A percentile compares a stretch with the other conserved stretches of the same genome.
Conservation (phyloP, 495 filamentous ascomycete species). For the Penicilliopsis zonata region DNA sequence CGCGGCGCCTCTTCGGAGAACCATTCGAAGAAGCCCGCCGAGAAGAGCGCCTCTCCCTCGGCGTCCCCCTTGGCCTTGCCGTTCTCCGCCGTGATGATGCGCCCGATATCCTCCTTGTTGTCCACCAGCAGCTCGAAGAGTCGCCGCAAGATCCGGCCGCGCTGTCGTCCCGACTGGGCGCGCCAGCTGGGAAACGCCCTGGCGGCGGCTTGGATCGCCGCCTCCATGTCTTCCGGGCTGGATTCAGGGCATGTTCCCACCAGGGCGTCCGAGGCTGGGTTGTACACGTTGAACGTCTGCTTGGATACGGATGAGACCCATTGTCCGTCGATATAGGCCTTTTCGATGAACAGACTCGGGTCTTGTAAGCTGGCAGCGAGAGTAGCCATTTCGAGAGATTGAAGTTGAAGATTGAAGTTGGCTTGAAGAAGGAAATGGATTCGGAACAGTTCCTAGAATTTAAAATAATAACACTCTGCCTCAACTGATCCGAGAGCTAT, state of each 20-base stretch:
- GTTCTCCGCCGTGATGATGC: conserved; percentile 57
- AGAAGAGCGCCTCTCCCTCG: conserved; percentile 45
- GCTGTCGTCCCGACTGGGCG: not conserved
- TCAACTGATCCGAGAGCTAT: too few relatives aligned
- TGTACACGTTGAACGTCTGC: conserved; percentile 52
- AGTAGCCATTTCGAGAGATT: too few relatives aligned
- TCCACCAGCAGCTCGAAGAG: conserved; percentile 71
- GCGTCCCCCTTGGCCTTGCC: conserved; percentile 48
- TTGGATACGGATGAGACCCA: conserved; percentile 53
- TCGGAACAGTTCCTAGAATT: too few relatives aligned
- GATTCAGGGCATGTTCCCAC: not conserved
- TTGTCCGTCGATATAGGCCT: conserved; percentile 61
- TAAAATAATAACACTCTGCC: too few relatives aligned
- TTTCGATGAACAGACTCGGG: conserved; percentile 53
- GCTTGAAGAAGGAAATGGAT: too few relatives aligned
- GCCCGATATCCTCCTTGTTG: conserved; percentile 57
- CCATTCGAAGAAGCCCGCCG: conserved; percentile 52
- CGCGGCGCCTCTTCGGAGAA: conserved; percentile 49
- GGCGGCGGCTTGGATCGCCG: not conserved
- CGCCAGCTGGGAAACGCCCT: not conserved
- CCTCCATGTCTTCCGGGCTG: not conserved
- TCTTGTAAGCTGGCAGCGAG: conserved; percentile 26
- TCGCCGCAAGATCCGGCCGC: conserved; percentile 34
- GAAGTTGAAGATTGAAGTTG: too few relatives aligned
- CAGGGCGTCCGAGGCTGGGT: not conserved